phyloP scores from a whole-genome alignment of 192 early-diverging fungal species.

The Chytriomyces sp. region DNA sequence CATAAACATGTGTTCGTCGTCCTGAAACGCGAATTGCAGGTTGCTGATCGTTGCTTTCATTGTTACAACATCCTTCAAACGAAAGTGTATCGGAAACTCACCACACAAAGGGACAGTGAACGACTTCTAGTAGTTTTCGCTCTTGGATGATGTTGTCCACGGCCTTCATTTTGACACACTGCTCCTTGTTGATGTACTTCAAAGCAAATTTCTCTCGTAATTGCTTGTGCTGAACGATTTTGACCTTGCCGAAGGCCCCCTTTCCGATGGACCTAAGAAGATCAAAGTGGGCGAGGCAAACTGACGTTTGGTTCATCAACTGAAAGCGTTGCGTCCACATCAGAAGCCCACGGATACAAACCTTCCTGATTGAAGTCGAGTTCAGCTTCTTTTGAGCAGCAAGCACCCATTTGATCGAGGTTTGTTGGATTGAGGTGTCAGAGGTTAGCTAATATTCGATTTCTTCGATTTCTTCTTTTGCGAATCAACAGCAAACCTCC shows the following conservation, averaged over 20 bases:
- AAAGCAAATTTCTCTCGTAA: conserved; percentile 80
- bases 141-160: conserved; percentile 90
- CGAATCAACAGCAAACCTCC: background rate
- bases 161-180: conserved; percentile 80
- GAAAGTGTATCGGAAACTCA: background rate
- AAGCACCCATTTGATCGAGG: background rate
- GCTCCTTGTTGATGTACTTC: conserved; percentile 95
- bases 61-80: background rate
- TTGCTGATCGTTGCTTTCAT: conserved; percentile 58
- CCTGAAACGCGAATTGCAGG: conserved; percentile 62
- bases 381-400: conserved; percentile 1
- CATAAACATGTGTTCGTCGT: conserved; percentile 69
- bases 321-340: background rate
- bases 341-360: background rate
- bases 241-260: conserved; percentile 93
- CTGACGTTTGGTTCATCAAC: conserved; percentile 14
- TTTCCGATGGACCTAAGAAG: conserved; percentile 87
- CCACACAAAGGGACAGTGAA: conserved; percentile 82
- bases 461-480: background rate
- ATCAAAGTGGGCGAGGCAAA: conserved; percentile 87
- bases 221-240: conserved; percentile 86
- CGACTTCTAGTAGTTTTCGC: conserved; percentile 81
- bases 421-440: background rate
- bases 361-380: conserved; percentile 6
- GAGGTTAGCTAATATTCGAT: background rate